Conservation (phyloP, 306 rosid species). For the Cicer cuneatum region DNA sequence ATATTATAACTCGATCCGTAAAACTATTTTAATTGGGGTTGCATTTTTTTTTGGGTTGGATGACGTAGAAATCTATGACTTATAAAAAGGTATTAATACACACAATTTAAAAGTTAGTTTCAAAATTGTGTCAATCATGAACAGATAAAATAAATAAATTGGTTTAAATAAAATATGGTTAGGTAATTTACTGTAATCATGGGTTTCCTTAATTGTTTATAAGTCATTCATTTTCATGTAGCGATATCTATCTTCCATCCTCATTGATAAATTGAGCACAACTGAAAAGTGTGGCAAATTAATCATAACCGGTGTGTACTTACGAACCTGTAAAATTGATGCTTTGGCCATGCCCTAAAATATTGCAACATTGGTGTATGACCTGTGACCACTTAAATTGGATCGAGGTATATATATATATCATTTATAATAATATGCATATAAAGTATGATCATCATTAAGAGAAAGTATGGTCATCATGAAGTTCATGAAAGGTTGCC, state of each 20-base stretch:
- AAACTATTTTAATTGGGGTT: no score
- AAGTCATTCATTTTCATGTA: conserved; percentile 12
- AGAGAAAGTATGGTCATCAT: conserved; percentile 45
- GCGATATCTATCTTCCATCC: conserved; percentile 8
- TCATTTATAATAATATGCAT: no score
- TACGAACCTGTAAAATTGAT: conserved; percentile 41
- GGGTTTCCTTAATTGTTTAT: neutral
- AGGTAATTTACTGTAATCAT: conserved; percentile 30
- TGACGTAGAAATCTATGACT: no score
- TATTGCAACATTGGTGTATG: conserved; percentile 28
- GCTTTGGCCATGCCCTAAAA: conserved; percentile 34
- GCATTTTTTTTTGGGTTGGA: no score
- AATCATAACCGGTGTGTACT: conserved; percentile 41
- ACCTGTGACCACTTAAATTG: conserved; percentile 22
- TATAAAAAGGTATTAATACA: no score
- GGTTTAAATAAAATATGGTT: conserved; percentile 1
- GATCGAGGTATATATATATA: neutral
- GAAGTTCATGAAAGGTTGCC: conserved; percentile 43
- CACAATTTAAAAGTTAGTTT: no score
- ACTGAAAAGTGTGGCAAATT: conserved; percentile 44
- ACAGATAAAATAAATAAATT: neutral
- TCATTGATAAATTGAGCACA: conserved; percentile 21
- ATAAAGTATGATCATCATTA: no score
- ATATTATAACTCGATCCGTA: no score
- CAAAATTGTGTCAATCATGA: neutral